Base-by-base conservation (phyloP, 2,329 filamentous ascomycete genomes). In the Alternaria arborescens region DNA sequence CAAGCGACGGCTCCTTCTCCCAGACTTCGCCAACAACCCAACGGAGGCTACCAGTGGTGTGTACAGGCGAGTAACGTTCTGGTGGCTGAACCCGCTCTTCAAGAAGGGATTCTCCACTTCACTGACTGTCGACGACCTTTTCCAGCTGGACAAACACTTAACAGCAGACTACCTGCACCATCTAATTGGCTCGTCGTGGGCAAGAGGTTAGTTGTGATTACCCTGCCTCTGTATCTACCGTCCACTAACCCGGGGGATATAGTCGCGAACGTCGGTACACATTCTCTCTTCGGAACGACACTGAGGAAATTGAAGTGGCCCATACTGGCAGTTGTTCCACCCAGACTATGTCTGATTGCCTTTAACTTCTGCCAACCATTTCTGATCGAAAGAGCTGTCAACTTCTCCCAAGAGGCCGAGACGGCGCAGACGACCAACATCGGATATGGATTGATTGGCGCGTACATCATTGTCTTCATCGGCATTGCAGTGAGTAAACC, bases 41-140 rank as follows among this genome's bases (percentile, higher is more conserved):
- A 81, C 79, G 0, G 86, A 88, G 67, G 81, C 81, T 3, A 86
- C 82, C 2, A 83, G 81, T 47, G 81, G 84, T 3, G 74, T 85
- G n/a, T 82, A 83, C 63, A 85, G 78, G 60, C 77, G 78, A 43
- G 74, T 73, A 0, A 72, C 85, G 12, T 87, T 87, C 67, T 82
- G 79, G 77, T 87, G 85, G 85, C 71, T 87, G 51, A 86, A 83
- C 58, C 78, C 80, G 3, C 69, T 88, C 7, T 82, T 88, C 42
- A 78, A 78, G 26, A 72, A 75, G 16, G 85, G 85, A 0, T 86
- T 81, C 72, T 79, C 72, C 5, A 82, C 78, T 7, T 62, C 77
- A 4, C 64, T 86, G 14, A 65, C 71, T 0, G 73, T 85, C 0
- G 79, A 82, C 8, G 83, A 84, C 57, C 74, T 85, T 3, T 82